phyloP scores from a whole-genome alignment of 2,329 filamentous ascomycete genomes.

The Teratosphaeriaceae sp. region DNA sequence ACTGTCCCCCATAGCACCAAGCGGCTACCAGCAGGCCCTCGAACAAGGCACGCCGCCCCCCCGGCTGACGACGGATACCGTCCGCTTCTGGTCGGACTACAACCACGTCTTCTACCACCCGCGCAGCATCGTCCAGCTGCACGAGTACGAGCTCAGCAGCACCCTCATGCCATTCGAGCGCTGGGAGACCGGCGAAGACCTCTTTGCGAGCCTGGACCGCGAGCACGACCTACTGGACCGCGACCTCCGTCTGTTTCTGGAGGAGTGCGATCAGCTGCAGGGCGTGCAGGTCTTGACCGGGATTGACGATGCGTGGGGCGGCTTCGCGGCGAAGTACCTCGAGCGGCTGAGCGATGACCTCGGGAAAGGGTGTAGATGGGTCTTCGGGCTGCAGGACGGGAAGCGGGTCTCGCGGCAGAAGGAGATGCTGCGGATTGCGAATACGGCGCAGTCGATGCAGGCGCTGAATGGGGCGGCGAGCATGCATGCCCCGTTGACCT shows the following conservation, averaged over 20 bases:
- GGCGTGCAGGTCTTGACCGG: constrained; percentile 62
- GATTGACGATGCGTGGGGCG: constrained; percentile 47
- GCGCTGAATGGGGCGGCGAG: constrained; percentile 65
- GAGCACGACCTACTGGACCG: constrained; percentile 84
- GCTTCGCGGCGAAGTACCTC: constrained; percentile 39
- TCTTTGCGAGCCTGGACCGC: constrained; percentile 50
- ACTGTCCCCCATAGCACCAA: constrained; percentile 60
- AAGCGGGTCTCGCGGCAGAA: constrained; percentile 45
- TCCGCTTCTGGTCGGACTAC: constrained; percentile 98
- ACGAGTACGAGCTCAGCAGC: constrained; percentile 79
- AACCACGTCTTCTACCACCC: constrained; percentile 91
- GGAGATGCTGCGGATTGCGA: constrained; percentile 59
- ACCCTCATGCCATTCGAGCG: constrained; percentile 75
- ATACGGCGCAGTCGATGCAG: constrained; percentile 65
- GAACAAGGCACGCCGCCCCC: constrained; percentile 62
- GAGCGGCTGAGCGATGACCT: constrained; percentile 81
- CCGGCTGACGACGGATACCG: constrained; percentile 58
- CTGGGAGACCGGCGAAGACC: constrained; percentile 64
- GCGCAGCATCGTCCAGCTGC: constrained; percentile 75
- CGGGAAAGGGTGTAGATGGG: constrained; percentile 78
- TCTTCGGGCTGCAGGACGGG: constrained; percentile 72
- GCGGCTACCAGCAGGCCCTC: constrained; percentile 71
- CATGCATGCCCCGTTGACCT: constrained; percentile 67
- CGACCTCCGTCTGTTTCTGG: constrained; percentile 80
- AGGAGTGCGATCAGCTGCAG: constrained; percentile 91